Evolutionary conservation across 73 alveolate species (phyloP), one percentile per base, ranked within the genome.

Genomic region (Paramecium primaurelia): DNA sequence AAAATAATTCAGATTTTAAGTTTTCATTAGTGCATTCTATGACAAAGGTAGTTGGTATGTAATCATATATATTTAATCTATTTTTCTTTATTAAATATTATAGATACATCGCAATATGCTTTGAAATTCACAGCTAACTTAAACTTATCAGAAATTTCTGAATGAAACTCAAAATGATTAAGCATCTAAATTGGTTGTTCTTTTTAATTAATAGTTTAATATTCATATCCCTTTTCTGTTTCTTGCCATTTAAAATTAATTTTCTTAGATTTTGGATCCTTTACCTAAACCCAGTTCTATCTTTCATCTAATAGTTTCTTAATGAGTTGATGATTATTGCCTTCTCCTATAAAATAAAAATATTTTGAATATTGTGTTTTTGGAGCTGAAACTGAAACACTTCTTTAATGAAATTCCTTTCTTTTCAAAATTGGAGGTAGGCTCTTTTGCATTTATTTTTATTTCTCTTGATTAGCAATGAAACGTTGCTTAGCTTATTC

Each of bases 201-300:
- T 49, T 80, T 97, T 20, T 95, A 45, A 45, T 71, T 28, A 85
- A 88, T 73, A 8, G 86, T 71, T 25, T 93, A 94, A 86, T 88
- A 95, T 75, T 92, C 95, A 25, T 92, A 92, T 51, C 96, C 96
- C 34, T 93, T 95, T 1, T 95, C 94, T 30, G 91, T 80, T 12
- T 80, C 91, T 49, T 80, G 36, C 91, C 91, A 80, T 49, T 49
- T 80, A 26, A 80, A 80, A 80, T 80, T 42, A 44, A 45, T 42
- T 26, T 80, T 42, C 49, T 80, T 80, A 25, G 47, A 47, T 45
- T 42, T 42, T 25, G 91, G 77, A 54, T 91, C 89, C 38, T 86
- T 59, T 4, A 44, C 75, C 20, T 26, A 22, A 6, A 47, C 30
- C 91, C 91, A 80, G 20, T 80, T 45, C 25, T 18, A 22, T 20